Evolutionary conservation across 805 yeast species (phyloP).

Genomic region (Candida glaebosa): DNA sequence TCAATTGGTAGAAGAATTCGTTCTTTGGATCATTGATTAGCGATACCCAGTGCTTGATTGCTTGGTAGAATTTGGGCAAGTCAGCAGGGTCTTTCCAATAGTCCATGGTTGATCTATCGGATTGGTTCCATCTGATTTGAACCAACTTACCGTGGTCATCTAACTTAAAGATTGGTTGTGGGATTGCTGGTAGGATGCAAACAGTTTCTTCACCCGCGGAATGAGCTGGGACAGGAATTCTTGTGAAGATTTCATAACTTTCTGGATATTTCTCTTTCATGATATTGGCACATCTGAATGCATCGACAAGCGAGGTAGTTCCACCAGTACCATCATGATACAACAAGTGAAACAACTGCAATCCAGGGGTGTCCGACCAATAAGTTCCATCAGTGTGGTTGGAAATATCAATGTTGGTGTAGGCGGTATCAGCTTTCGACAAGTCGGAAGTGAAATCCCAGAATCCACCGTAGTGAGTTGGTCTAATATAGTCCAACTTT

Average conservation of each 20-base stretch:
- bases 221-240: conserved; percentile 60
- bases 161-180: conserved; percentile 58
- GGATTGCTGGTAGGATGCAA: conserved; percentile 53
- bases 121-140: conserved; percentile 70
- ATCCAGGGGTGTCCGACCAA: conserved; percentile 70
- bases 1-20: conserved; percentile 51
- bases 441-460: conserved; percentile 76
- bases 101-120: conserved; percentile 63
- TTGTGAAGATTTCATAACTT: conserved; percentile 47
- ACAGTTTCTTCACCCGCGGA: conserved; percentile 69
- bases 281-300: conserved; percentile 55
- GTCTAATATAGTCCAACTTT: conserved; percentile 55
- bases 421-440: conserved; percentile 67
- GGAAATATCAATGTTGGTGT: conserved; percentile 61
- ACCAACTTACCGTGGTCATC: conserved; percentile 48
- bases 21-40: conserved; percentile 48
- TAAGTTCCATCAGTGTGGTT: conserved; percentile 74
- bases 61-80: conserved; percentile 51
- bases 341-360: conserved; percentile 64
- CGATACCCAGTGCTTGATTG: conserved; percentile 54
- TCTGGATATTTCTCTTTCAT: conserved; percentile 47
- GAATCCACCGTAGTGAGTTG: conserved; percentile 77
- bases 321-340: conserved; percentile 68
- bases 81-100: conserved; percentile 45
- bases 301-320: conserved; percentile 63